Evolutionary conservation across 345 rosid species (phyloP).

Genomic region (Cardamine resedifolia): DNA sequence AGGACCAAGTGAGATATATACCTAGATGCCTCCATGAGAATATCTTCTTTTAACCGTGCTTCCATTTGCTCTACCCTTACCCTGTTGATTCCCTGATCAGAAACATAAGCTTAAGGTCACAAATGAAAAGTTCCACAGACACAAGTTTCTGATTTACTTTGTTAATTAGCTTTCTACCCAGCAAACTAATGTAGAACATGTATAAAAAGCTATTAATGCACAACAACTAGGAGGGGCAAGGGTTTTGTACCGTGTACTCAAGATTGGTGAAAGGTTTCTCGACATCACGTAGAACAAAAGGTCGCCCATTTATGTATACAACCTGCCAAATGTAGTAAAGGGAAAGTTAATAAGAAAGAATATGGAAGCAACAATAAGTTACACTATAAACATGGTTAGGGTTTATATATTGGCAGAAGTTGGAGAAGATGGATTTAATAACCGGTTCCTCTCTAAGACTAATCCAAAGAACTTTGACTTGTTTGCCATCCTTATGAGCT

Average conservation of each 20-base stretch:
- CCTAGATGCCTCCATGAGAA: constrained; percentile 90
- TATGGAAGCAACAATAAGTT: neutral
- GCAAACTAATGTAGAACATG: neutral
- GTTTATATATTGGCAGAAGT: neutral
- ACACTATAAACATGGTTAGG: constrained; percentile 15
- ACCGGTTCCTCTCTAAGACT: constrained; percentile 98
- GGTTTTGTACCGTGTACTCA: constrained; percentile 74
- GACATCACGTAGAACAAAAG: constrained; percentile 95
- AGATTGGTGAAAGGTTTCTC: constrained; percentile 97
- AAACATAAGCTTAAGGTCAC: constrained; percentile 18
- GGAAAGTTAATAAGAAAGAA: constrained; percentile 11
- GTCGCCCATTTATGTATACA: constrained; percentile 87
- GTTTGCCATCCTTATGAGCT: constrained; percentile 60
- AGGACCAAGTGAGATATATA: constrained; percentile 24
- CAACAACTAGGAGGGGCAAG: constrained; percentile 3
- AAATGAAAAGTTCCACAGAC: constrained; percentile 4
- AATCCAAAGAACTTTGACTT: constrained; percentile 78
- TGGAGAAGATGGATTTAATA: constrained; percentile 22
- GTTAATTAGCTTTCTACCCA: neutral
- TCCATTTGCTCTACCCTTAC: constrained; percentile 95
- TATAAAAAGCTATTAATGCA: neutral
- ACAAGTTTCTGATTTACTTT: neutral
- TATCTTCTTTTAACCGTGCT: constrained; percentile 87
- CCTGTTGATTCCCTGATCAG: constrained; percentile 82
- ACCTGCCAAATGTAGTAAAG: constrained; percentile 55